Evolutionary conservation across 106 monocot genomes (phyloP).

Genomic region (Amphibolis antarctica): DNA sequence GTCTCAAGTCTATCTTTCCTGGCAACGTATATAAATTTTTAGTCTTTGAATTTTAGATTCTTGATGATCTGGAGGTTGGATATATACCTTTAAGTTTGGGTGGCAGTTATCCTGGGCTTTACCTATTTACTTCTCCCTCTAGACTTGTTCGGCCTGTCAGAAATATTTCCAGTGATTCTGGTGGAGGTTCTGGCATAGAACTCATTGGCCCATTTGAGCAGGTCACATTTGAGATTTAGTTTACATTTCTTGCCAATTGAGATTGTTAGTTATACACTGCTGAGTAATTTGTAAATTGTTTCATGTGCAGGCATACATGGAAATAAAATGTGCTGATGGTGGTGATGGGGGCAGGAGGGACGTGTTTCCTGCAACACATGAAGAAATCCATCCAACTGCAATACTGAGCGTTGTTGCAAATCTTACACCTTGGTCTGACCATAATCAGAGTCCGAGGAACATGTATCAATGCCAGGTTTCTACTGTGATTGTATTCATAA

Average conservation of each 20-base stretch:
- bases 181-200: constrained; percentile 40
- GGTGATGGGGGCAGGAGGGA: constrained; percentile 88
- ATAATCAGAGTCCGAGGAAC: constrained; percentile 96
- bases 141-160: constrained; percentile 90
- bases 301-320: constrained; percentile 67
- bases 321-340: constrained; percentile 90
- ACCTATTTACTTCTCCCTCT: constrained; percentile 79
- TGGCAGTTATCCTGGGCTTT: constrained; percentile 86
- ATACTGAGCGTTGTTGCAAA: constrained; percentile 96
- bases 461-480: constrained; percentile 99
- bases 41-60: constrained; percentile 34
- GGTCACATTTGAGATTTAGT: constrained; percentile 20
- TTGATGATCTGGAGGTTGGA: constrained; percentile 87
- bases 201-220: constrained; percentile 97
- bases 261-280: neutral
- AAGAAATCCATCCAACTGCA: constrained; percentile 90
- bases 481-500: neutral
- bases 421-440: constrained; percentile 98
- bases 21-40: neutral
- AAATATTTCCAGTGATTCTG: constrained; percentile 31
- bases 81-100: constrained; percentile 77
- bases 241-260: neutral
- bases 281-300: constrained; percentile 3
- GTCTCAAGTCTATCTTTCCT: neutral
- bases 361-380: constrained; percentile 82